Base-by-base conservation (phyloP, 768 basidiomycete species). In the Mycena vitilis region DNA sequence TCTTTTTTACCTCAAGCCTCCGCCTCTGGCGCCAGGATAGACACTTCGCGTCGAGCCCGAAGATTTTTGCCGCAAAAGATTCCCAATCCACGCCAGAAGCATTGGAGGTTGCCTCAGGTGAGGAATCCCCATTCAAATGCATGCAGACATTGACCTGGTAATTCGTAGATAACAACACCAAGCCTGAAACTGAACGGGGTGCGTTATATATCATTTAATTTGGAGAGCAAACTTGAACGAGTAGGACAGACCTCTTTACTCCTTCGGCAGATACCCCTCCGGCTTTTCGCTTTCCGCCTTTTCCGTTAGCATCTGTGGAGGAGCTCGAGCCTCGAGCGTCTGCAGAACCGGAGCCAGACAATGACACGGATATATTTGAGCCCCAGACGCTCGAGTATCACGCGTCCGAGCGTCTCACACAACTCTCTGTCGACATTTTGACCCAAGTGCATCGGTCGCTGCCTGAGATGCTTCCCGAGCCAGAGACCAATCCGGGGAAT, bases 371-470 rank as follows among this genome's bases (percentile, higher is more conserved):
- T 38, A 57, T 69, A 53, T 62, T 56, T 48, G 63, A 69, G 60
- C 23, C 53, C 22, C n/a, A 52, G 13, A 52, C 68, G 10, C 22
- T 47, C 25, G 68, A 69, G 64, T 69, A 69, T 18, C 47, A 45
- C 45, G 63, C 40, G 65, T 72, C 61, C 57, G 67, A 48, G 62
- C 30, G 67, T 55, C 44, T 71, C 34, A 42, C 53, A 12, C 34
- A 40, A 15, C 51, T 63, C 45, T 73, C 78, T 3, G 73, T 69
- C 47, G 49, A 51, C 23, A 22, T 77, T 6, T 75, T 81, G 3
- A 61, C 66, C 6, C 60, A 65, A 20, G 65, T 72, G 18, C 53
- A 40, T 6, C 49, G 37, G 22, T 66, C 64, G 34, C 62, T 70
- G 4, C 71, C 68, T 6, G 69, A 63, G 52, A 36, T 70, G 20